These are phyloP conservation scores for Lichtheimia hyalospora DNA, from an alignment of 371 early-diverging fungal genomes.

Conservation along the genomic window DNA sequence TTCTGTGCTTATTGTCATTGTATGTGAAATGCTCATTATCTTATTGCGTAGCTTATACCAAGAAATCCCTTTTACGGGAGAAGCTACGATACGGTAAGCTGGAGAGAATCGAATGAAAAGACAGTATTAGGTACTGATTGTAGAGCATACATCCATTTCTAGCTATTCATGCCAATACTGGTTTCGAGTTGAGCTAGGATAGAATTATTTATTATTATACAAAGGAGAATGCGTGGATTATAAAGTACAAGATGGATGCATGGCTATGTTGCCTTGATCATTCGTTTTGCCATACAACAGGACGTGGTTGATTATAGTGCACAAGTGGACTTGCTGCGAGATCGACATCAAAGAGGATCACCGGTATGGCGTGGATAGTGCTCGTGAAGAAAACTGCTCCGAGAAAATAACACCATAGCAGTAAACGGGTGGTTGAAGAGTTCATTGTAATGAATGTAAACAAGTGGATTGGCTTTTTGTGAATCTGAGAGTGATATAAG, in stretches of 20 bases:
- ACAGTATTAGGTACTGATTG: background rate
- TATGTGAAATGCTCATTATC: background rate
- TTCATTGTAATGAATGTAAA: too few species aligned
- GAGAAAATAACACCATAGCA: too few species aligned
- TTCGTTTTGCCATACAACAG: conserved; percentile 2
- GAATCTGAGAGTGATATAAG: too few species aligned
- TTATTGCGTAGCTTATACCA: conserved; percentile 40
- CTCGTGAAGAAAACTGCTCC: too few species aligned
- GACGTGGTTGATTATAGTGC: conserved; percentile 2
- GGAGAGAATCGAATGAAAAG: background rate
- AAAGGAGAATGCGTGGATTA: background rate
- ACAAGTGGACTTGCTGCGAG: conserved; percentile 7
- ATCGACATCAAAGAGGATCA: conserved; percentile 7
- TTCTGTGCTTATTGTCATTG: background rate
- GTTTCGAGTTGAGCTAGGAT: conserved; percentile 45
- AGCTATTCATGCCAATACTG: conserved; percentile 55
- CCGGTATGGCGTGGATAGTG: background rate
- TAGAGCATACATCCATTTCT: conserved; percentile 6
- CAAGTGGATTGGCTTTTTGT: too few species aligned
- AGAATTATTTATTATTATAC: background rate
- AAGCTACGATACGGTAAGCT: conserved; percentile 53
- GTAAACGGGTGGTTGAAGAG: too few species aligned
- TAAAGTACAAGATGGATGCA: background rate
- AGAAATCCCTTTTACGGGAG: conserved; percentile 52
- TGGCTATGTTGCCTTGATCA: background rate